Percentiles rank a stretch among this genome's conserved stretches.
These are phyloP conservation scores for Podosphaera aphanis DNA, from an alignment of 2,329 filamentous ascomycete genomes.

Conservation along the genomic window DNA sequence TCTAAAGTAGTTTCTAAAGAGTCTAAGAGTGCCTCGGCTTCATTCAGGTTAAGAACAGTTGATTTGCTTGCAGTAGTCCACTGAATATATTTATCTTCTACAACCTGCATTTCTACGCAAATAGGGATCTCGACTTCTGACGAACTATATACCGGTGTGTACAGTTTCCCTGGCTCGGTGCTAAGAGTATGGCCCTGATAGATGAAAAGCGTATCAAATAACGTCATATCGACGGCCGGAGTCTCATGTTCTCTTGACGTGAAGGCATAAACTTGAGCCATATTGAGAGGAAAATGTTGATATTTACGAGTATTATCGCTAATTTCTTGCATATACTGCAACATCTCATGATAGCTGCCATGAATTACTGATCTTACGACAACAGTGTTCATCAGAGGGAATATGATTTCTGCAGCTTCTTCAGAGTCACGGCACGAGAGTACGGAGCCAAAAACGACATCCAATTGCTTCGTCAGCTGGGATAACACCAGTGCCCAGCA, in stretches of 20 bases:
- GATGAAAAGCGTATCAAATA: constrained; percentile 44
- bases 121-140: constrained; percentile 61
- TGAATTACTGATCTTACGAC: constrained; percentile 50
- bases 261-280: constrained; percentile 31
- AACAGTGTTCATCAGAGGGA: constrained; percentile 85
- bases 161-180: constrained; percentile 5
- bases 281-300: constrained; percentile 57
- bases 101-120: constrained; percentile 56
- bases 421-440: constrained; percentile 65
- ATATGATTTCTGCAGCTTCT: constrained; percentile 42
- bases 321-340: constrained; percentile 51
- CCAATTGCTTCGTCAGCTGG: constrained; percentile 35
- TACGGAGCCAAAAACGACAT: constrained; percentile 63
- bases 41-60: constrained; percentile 23
- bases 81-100: constrained; percentile 24
- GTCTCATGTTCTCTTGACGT: constrained; percentile 8
- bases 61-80: constrained; percentile 55
- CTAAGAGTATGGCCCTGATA: constrained; percentile 29
- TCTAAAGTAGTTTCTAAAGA: constrained; percentile 35
- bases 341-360: constrained; percentile 37
- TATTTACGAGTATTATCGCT: constrained; percentile 41
- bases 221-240: constrained; percentile 14
- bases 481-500: constrained; percentile 55
- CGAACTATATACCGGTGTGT: constrained; percentile 20
- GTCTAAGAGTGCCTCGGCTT: constrained; percentile 27